Evolutionary conservation across 148 eudicot species (phyloP).

Genomic region (Arbutus unedo): DNA sequence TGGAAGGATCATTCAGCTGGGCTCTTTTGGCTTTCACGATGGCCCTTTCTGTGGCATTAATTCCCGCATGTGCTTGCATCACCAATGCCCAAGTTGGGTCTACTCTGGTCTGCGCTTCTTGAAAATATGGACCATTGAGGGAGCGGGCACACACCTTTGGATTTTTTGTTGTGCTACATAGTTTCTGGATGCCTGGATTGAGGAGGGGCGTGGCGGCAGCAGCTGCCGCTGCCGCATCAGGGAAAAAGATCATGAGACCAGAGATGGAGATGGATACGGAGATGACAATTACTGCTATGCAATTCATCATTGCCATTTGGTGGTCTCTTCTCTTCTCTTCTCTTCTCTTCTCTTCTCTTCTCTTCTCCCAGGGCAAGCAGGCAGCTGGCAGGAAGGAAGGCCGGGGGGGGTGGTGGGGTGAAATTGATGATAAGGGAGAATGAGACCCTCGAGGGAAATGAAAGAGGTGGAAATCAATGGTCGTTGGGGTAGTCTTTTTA

Average conservation of each 20-base stretch:
- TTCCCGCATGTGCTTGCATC: constrained; percentile 5
- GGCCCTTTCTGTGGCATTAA: constrained; percentile 7
- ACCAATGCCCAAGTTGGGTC: constrained; percentile 11
- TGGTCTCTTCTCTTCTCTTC: background rate
- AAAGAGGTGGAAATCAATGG: background rate
- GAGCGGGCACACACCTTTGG: constrained; percentile 1
- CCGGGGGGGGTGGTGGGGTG: background rate
- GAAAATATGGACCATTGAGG: background rate
- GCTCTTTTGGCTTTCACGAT: background rate
- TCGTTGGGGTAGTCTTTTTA: background rate
- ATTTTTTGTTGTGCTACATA: constrained; percentile 1
- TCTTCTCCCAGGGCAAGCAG: background rate
- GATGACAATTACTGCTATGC: background rate
- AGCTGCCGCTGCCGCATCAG: background rate
- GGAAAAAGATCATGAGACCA: background rate
- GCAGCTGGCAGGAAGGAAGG: background rate
- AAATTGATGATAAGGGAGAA: background rate
- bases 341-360: background rate
- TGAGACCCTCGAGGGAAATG: background rate
- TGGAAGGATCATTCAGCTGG: background rate
- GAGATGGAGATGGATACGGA: constrained; percentile 4
- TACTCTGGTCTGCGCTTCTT: background rate
- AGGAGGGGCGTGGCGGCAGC: background rate
- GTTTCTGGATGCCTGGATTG: constrained; percentile 12
- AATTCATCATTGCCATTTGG: background rate